Conservation (phyloP, 257 asterid genomes). For the Lavandula angustifolia region DNA sequence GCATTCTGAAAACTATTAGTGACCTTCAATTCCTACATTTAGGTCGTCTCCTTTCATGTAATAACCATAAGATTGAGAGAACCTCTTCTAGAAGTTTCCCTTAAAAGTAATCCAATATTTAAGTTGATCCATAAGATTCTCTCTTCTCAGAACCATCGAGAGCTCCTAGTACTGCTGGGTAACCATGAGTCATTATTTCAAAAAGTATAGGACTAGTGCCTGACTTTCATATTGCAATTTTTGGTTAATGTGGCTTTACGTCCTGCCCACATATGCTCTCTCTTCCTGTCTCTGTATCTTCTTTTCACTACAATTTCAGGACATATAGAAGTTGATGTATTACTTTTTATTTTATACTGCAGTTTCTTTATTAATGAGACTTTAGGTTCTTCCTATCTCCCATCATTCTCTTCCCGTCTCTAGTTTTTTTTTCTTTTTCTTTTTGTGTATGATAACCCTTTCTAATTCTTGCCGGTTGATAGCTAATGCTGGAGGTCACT, state of each 20-base stretch:
- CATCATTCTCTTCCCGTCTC: background rate
- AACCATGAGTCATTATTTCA: background rate
- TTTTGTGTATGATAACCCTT: constrained; percentile 23
- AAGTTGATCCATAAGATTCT: background rate
- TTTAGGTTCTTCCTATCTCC: background rate
- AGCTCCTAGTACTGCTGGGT: background rate
- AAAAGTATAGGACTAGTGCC: background rate
- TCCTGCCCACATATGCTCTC: constrained; percentile 23
- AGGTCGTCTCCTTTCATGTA: background rate
- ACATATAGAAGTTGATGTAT: constrained; percentile 3
- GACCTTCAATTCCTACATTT: constrained; percentile 7
- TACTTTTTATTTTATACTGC: background rate
- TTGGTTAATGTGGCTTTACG: background rate
- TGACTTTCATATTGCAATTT: background rate
- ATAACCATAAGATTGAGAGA: background rate
- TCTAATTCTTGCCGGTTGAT: constrained; percentile 34
- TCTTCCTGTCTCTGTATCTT: constrained; percentile 6
- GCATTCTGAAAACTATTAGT: background rate
- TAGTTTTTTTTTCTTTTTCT: constrained; percentile 5
- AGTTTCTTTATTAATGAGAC: background rate
- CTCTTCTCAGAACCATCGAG: background rate
- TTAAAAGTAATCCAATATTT: background rate
- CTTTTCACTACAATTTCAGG: background rate
- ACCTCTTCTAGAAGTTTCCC: constrained; percentile 4
- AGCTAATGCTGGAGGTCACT: constrained; percentile 75